Base-by-base conservation (phyloP, 371 early-diverging fungal genomes). In the Saksenaea oblongispora region DNA sequence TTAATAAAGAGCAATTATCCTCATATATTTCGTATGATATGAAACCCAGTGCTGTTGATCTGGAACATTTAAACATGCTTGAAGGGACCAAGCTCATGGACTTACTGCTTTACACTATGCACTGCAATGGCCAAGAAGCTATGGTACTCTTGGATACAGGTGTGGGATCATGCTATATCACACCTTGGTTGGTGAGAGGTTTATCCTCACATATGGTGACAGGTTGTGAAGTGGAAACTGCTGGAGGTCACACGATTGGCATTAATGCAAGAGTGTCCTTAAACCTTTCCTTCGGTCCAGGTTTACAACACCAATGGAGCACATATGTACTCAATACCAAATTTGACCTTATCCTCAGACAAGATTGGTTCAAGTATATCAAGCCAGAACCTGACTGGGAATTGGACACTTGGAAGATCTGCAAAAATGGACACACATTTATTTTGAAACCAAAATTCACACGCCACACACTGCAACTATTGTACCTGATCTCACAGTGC, bases 361-460 rank as follows among this genome's bases (percentile, higher is more conserved):
- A 39, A 24, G 59, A 58, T n/a, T 58, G 59, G 59, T 39, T 58
- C 39, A 58, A 58, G 28, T 5, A 34, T 58, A 26, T 39, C 8
- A 18, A 17, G 17, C 59, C 39, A 10, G 31, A 37, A 5, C 59
- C 59, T 22, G 39, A 36, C 41, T 41, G 5, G 41, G 41, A 41
- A 41, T 13, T 41, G 14, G 17, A 14, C 14, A 17, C 44, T 1
- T 59, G 59, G 59, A 18, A 34, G 51, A 57, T 57, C 57, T 34
- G 14, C 17, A 2, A 28, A 31, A 11, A 57, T 3, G 57, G 57
- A 27, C 2, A 28, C 5, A 57, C 31, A 27, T 28, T 31, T 11
- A 34, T 31, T 8, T n/a, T 57, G 15, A 3, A 34, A 34, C 57
- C 57, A 10, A 57, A 17, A 5, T 35, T 31, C 10, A 27, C 17